Evolutionary conservation across 306 rosid genomes (phyloP), one percentile per base, ranked within the genome.

Genomic region (Sicyos edulis): DNA sequence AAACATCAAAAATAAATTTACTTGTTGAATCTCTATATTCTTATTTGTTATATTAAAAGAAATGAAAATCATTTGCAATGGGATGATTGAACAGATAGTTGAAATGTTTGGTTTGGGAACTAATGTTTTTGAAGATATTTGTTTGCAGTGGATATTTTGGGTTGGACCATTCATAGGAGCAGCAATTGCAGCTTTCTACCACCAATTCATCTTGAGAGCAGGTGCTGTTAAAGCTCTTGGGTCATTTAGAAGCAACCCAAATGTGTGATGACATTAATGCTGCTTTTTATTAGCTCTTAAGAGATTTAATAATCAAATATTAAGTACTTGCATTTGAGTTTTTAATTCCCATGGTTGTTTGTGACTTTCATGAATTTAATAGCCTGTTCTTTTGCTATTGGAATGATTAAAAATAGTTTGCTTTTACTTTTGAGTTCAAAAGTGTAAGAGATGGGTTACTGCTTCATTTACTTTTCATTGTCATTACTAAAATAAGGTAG

Each of bases 81-180:
- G 37, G 10, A 42, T 44, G 10, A 47, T 47, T 47, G 51, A 47
- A 47, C 11, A 11, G 4, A 32, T 32, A 32, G 3, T 5, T 50
- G 7, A 50, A 51, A 51, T 51, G 6, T 15, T 51, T 51, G 19
- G 17, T 51, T 15, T 51, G 1, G 19, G 54, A 50, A 13, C 54
- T 50, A 51, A 40, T 45, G 32, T 37, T 2, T 19, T 17, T 66
- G 21, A n/a, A n/a, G 22, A 3, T 51, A 1, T 5, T 29, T 42
- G 78, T 7, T 79, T 15, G 19, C 83, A 93, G 98, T 93, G 98
- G 98, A 76, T 93, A 56, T 93, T 93, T 65, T 93, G 97, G 97
- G 97, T 84, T 8, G 98, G 98, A 79, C 98, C 98, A 54, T 86
- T 93, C 47, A 47, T 80, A 34, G 98, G 98, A 22, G 98, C 97